Evolutionary conservation across 2,329 filamentous ascomycete genomes (phyloP), one percentile per base, ranked within the genome.

Genomic region (Trichoderma breve): DNA sequence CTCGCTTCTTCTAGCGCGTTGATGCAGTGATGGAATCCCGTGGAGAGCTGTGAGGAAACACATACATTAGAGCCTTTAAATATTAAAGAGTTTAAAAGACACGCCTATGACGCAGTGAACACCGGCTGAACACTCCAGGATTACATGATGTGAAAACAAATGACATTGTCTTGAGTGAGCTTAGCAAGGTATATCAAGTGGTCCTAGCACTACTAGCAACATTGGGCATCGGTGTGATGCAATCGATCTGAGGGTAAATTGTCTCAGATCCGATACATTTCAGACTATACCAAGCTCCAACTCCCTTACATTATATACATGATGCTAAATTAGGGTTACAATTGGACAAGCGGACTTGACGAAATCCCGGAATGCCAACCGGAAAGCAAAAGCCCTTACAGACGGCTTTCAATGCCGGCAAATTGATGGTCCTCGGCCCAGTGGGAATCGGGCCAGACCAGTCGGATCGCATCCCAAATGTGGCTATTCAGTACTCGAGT

Each of bases 391-490:
- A 14, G 39, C 30, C 21, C 76, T 85, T 86, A 97, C 82, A 98
- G 83, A 76, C 93, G 89, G 81, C 92, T 95, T 83, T 97, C 93
- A 73, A 96, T 85, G 60, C 89, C 88, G 72, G 90, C 87, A 81
- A 90, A 86, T 71, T 83, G 88, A 76, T 90, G 87, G 78, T 94
- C 90, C 73, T 91, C 90, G 24, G 93, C 92, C 92, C 94, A 97
- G 76, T 92, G 89, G 53, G 89, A 91, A 77, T 97, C 93, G 2
- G 96, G 96, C 96, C 96, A 99, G 75, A 99, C 92, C 74, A 92
- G 86, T 72, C 92, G 90, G 80, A 99, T 90, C 30, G 94, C 95
- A 83, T 98, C 95, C 93, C 94, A 98, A 73, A 98, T 95, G 81
- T 97, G 92, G 74, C 93, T 94, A 75, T 76, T 72, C 75, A 77